A percentile compares a stretch with the other conserved stretches of the same genome.
Evolutionary conservation across 768 basidiomycete genomes (phyloP).

Genomic region (Podaxis carcinomalis): DNA sequence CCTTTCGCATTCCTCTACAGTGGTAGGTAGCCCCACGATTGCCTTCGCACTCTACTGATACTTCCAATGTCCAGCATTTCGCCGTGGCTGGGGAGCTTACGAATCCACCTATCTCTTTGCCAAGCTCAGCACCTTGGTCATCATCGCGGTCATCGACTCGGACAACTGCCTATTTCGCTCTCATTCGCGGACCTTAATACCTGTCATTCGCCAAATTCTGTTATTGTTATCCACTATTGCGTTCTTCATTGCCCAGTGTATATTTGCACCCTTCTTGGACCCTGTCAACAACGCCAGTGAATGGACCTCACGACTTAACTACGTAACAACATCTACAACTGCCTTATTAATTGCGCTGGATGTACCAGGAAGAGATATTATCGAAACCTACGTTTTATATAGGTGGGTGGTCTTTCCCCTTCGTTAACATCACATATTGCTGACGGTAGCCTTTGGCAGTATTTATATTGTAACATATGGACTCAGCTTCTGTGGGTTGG

Average conservation of each 20-base stretch:
- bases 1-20: constrained; percentile 70
- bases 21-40: constrained; percentile 35
- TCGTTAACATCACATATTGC: background rate
- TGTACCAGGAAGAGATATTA: constrained; percentile 46
- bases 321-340: constrained; percentile 58
- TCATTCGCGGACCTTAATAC: constrained; percentile 42
- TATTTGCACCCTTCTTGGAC: constrained; percentile 60
- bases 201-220: constrained; percentile 56
- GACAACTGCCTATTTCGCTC: constrained; percentile 72
- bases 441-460: constrained; percentile 18
- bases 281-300: constrained; percentile 74
- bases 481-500: constrained; percentile 52
- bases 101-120: constrained; percentile 62
- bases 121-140: constrained; percentile 63
- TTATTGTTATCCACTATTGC: constrained; percentile 51
- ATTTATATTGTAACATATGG: constrained; percentile 61
- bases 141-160: constrained; percentile 62
- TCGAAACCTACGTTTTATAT: constrained; percentile 65
- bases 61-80: constrained; percentile 45
- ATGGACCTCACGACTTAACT: constrained; percentile 69
- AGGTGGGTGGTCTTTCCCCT: constrained; percentile 37
- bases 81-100: constrained; percentile 66
- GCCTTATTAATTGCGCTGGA: constrained; percentile 61
- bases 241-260: constrained; percentile 61
- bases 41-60: background rate